A percentile compares a stretch with the other conserved stretches of the same genome.
Evolutionary conservation across 306 rosid genomes (phyloP).

Genomic region (Psophocarpus tetragonolobus): DNA sequence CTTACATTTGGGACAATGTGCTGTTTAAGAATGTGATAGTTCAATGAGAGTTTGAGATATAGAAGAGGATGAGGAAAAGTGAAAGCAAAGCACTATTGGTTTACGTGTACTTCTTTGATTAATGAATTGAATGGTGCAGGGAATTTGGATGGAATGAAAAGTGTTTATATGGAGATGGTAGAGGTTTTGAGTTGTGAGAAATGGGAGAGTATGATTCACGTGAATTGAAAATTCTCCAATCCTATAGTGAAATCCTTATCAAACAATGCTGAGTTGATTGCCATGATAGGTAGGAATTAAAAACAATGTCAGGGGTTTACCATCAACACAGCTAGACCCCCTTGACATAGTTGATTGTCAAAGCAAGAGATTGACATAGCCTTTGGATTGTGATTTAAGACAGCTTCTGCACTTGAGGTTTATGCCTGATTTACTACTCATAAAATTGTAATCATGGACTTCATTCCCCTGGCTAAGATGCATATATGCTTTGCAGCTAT

Average conservation of each 20-base stretch:
- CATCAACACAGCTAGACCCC: too few relatives aligned
- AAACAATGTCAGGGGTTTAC: too few relatives aligned
- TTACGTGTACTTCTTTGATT: constrained; percentile 52
- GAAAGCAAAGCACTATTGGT: constrained; percentile 19
- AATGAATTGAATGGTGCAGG: constrained; percentile 50
- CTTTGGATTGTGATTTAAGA: constrained; percentile 53
- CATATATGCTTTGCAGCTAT: constrained; percentile 48
- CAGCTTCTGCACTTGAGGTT: constrained; percentile 36
- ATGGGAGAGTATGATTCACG: neutral
- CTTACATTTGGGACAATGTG: constrained; percentile 43
- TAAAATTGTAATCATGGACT: constrained; percentile 71
- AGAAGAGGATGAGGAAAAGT: constrained; percentile 62
- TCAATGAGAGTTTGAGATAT: constrained; percentile 46
- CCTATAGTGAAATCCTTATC: neutral
- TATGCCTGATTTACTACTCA: constrained; percentile 12
- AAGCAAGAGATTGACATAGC: constrained; percentile 48
- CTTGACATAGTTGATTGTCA: constrained; percentile 60
- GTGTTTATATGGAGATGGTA: constrained; percentile 42
- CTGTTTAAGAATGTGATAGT: constrained; percentile 47
- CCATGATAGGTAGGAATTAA: too few relatives aligned
- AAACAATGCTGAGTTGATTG: too few relatives aligned
- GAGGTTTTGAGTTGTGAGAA: neutral
- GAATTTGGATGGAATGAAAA: constrained; percentile 27
- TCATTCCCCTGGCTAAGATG: constrained; percentile 38
- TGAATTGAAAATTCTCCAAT: too few relatives aligned